Conservation (phyloP, 805 yeast genomes). For the Starmera dryadoides region DNA sequence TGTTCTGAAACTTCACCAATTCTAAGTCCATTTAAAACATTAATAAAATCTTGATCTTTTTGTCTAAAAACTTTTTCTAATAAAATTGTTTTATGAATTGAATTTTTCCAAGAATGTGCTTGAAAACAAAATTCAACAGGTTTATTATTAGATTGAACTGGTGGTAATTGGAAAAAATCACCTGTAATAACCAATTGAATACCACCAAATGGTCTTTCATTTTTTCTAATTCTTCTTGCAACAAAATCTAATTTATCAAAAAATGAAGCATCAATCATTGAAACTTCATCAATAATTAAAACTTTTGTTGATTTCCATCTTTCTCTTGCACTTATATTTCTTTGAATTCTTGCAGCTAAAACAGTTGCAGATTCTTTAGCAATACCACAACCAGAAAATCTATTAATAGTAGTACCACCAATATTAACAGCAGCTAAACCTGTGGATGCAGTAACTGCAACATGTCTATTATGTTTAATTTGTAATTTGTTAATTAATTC, state of each 20-base stretch:
- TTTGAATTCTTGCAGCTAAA: conserved; percentile 41
- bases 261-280: conserved; percentile 83
- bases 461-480: conserved; percentile 35
- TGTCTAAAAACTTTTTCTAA: conserved; percentile 84
- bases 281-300: conserved; percentile 83
- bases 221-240: conserved; percentile 50
- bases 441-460: conserved; percentile 92
- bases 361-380: conserved; percentile 52
- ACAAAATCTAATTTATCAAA: conserved; percentile 68
- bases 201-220: conserved; percentile 79
- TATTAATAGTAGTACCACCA: conserved; percentile 84
- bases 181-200: conserved; percentile 86
- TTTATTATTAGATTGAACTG: conserved; percentile 44
- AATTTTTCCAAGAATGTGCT: conserved; percentile 57
- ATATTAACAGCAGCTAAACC: conserved; percentile 94
- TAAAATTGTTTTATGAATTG: conserved; percentile 58
- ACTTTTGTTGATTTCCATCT: conserved; percentile 68
- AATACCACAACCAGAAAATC: conserved; percentile 80
- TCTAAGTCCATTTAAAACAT: conserved; percentile 76
- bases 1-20: conserved; percentile 53
- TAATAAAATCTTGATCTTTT: conserved; percentile 69
- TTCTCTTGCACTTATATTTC: conserved; percentile 32
- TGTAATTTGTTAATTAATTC: conserved; percentile 53
- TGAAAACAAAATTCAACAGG: conserved; percentile 64
- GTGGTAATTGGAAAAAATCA: conserved; percentile 96